Base-by-base conservation (phyloP, 306 rosid species). In the Dryas alaskensis region DNA sequence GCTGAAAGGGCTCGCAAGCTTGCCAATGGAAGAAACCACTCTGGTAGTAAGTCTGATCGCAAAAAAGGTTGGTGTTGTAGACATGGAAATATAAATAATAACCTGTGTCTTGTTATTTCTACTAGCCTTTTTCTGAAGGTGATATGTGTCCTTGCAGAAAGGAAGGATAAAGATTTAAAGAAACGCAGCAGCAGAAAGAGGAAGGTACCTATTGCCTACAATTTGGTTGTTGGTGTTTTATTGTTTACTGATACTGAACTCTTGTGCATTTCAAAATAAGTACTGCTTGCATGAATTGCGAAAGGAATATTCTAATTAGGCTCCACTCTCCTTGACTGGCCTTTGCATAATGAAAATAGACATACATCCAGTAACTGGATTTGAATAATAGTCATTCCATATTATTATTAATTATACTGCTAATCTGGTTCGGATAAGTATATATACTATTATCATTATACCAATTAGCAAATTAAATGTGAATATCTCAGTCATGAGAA, bases 1-100 rank as follows among this genome's bases (percentile, higher is more conserved):
- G 96, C 97, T 16, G 99, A 95, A 81, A 86, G 99, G 81, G 90
- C 96, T 11, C 88, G 79, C 69, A 95, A 92, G 78, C 99, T 95
- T 76, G 83, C 97, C 72, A 96, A 92, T 7, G 97, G 99, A 74
- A 84, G 96, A 78, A 95, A 92, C 79, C 92, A 88, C 70, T 88
- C 99, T 14, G 72, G 87, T 80, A 81, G 90, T 51, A 89, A 88
- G 81, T 80, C 90, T 44, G 84, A 80, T 79, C 91, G 79, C 82
- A 75, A 84, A 64, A 94, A 86, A 87, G 99, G 97, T 89, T 80
- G 25, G 83, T 60, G 58, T 60, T 42, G n/a, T 73, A 73, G 66
- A 69, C 67, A 5, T 72, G 65, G 65, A 69, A 60, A 67, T 25
- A 48, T 14, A 16, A 52, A 75, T 45, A 17, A 13, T 60, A 42